Evolutionary conservation across 2,329 filamentous ascomycete species (phyloP).

Genomic region (Setomelanomma holmii): DNA sequence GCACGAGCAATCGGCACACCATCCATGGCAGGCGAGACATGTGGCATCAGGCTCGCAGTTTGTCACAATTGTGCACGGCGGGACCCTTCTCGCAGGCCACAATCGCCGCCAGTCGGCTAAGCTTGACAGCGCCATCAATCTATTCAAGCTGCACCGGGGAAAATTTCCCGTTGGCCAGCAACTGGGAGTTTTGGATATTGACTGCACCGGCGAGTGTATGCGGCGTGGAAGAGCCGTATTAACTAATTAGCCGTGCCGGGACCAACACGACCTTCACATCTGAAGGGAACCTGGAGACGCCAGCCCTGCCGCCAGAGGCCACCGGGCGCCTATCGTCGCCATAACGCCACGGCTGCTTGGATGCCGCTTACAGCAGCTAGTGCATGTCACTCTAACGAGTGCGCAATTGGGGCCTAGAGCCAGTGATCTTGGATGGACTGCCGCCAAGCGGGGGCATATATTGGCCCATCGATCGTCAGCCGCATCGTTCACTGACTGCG

Average conservation of each 20-base stretch:
- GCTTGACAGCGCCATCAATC: not conserved
- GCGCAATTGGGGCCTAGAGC: slow-evolving; percentile 47
- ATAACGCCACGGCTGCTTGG: slow-evolving; percentile 41
- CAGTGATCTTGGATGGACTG: slow-evolving; percentile 47
- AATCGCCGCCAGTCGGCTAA: slow-evolving; percentile 16
- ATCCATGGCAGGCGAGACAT: slow-evolving; percentile 23
- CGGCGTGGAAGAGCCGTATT: slow-evolving; percentile 30
- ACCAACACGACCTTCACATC: slow-evolving; percentile 12
- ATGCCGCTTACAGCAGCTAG: slow-evolving; percentile 49
- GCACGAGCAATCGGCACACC: slow-evolving; percentile 20
- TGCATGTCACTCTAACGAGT: slow-evolving; percentile 37
- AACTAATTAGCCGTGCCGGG: slow-evolving; percentile 47
- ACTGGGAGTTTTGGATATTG: slow-evolving; percentile 21
- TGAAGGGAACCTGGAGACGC: slow-evolving; percentile 29
- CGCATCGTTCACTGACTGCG: slow-evolving; percentile 40
- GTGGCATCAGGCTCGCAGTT: slow-evolving; percentile 14
- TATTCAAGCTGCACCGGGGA: slow-evolving; percentile 5
- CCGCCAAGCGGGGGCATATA: slow-evolving; percentile 47
- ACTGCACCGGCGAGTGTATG: slow-evolving; percentile 11
- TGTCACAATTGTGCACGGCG: slow-evolving; percentile 12
- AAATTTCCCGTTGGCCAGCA: slow-evolving; percentile 28
- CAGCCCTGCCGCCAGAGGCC: slow-evolving; percentile 40
- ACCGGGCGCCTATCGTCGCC: slow-evolving; percentile 39
- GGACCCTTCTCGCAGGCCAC: slow-evolving; percentile 14
- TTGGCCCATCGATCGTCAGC: slow-evolving; percentile 50